Evolutionary conservation across 805 yeast genomes (phyloP).

Genomic region (Yarrowia osloensis): DNA sequence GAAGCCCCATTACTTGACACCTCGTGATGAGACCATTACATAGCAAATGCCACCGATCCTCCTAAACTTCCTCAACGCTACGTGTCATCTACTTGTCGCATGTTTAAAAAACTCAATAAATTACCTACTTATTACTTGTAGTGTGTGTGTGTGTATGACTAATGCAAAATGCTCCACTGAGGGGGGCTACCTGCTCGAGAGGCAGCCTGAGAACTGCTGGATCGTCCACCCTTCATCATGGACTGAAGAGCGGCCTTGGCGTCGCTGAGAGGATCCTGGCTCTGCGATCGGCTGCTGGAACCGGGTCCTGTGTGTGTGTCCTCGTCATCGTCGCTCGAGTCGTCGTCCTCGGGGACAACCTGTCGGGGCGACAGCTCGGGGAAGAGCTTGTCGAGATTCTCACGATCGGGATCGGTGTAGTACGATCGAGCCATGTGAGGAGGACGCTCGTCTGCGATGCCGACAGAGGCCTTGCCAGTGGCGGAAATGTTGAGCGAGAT

Average conservation of each 20-base stretch:
- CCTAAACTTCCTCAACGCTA: too few relatives aligned
- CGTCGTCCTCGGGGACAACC: constrained; percentile 8
- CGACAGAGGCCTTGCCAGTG: constrained; percentile 17
- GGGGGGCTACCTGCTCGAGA: constrained; percentile 11
- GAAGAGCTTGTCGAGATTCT: constrained; percentile 23
- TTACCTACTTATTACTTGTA: not conserved
- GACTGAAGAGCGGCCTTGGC: constrained; percentile 28
- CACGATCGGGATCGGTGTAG: constrained; percentile 21
- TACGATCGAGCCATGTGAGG: constrained; percentile 3
- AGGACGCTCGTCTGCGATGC: constrained; percentile 13
- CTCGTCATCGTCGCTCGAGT: not conserved
- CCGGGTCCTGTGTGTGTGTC: not conserved
- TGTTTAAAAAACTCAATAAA: not conserved
- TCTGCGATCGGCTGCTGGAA: not conserved
- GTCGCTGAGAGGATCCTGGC: constrained; percentile 23
- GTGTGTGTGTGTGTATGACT: not conserved
- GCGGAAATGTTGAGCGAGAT: constrained; percentile 19
- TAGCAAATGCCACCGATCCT: too few relatives aligned
- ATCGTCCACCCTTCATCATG: constrained; percentile 1
- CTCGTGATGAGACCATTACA: too few relatives aligned
- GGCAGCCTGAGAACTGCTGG: not conserved
- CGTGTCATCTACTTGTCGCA: too few relatives aligned
- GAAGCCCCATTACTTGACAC: too few relatives aligned
- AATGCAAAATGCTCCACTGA: constrained; percentile 14
- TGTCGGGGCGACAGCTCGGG: constrained; percentile 29